These are phyloP conservation scores for Xerocomellus intermedius DNA, from an alignment of 768 basidiomycete genomes.

Conservation along the genomic window DNA sequence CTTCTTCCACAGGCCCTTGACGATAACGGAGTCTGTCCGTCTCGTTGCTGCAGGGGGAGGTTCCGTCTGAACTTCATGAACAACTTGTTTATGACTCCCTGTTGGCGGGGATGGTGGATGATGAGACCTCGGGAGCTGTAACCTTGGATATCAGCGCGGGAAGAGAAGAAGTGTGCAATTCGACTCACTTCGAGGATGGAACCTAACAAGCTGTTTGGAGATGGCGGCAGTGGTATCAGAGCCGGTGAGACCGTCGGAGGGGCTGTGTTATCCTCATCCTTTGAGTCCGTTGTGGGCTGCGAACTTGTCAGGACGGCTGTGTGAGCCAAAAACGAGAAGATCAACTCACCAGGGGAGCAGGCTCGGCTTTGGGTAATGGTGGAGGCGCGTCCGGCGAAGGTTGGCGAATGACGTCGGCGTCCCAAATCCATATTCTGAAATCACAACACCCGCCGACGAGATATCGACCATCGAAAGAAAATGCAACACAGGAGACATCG, in stretches of 20 bases:
- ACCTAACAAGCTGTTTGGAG: conserved; percentile 13
- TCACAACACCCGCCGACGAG: conserved; percentile 29
- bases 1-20: conserved; percentile 16
- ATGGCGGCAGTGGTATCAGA: conserved; percentile 24
- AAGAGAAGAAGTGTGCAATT: not conserved
- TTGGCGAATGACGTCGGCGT: conserved; percentile 20
- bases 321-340: not conserved
- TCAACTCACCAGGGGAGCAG: conserved; percentile 11
- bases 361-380: conserved; percentile 9
- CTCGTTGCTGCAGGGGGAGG: not conserved
- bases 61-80: conserved; percentile 7
- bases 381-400: conserved; percentile 12
- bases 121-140: conserved; percentile 17
- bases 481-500: conserved; percentile 33
- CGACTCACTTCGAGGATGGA: conserved; percentile 22
- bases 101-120: conserved; percentile 1
- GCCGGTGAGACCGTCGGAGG: conserved; percentile 10
- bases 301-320: not conserved
- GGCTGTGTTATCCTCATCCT: not conserved
- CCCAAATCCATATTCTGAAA: conserved; percentile 31
- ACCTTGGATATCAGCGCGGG: not conserved
- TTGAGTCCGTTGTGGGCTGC: conserved; percentile 10
- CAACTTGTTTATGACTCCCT: not conserved
- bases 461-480: conserved; percentile 29
- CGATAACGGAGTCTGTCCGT: not conserved